Evolutionary conservation across 352 stramenopile genomes (phyloP), one percentile per base, ranked within the genome.

Genomic region (Pythium rishiriense): DNA sequence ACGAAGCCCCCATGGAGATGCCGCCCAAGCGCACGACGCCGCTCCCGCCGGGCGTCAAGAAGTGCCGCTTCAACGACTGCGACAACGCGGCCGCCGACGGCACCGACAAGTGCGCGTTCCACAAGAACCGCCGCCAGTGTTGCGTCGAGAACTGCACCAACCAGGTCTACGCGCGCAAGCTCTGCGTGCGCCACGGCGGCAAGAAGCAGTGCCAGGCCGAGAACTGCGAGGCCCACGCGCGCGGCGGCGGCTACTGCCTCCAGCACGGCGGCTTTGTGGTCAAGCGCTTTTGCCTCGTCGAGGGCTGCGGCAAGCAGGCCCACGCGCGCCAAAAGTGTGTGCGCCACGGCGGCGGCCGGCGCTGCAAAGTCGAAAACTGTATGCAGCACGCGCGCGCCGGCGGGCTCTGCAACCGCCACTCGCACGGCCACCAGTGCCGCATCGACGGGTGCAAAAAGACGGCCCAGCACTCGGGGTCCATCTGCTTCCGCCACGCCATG

Each of bases 41-140:
- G 52, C 47, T 62, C 31, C 61, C 58, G 2, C 60, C 60, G 59
- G 79, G 85, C 26, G 60, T 59, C 54, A 64, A 71, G 54, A 90
- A 88, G 67, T 93, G 84, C 66, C 75, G 79, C 60, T 93, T 93
- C 63, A 93, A 93, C 46, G 80, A 90, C 64, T 93, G 84, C 65
- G 82, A 87, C 60, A 91, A 90, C 69, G 65, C 83, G 25, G 78
- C 79, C 4, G 75, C 88, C 45, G 77, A 89, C 58, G 84, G 82
- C 69, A 90, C 81, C 10, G 75, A 72, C 77, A 91, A 91, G 66
- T 93, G 84, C 69, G 72, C 81, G 28, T 91, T 91, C 67, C 84
- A 93, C 72, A 91, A 91, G 71, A 93, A 93, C 64, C 80, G 84
- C 51, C 79, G 82, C 31, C 79, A 91, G 58, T 93, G 84, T 70